A percentile compares a stretch with the other conserved stretches of the same genome.
Evolutionary conservation across 768 basidiomycete genomes (phyloP).

Genomic region (Rhizopogon sp.): DNA sequence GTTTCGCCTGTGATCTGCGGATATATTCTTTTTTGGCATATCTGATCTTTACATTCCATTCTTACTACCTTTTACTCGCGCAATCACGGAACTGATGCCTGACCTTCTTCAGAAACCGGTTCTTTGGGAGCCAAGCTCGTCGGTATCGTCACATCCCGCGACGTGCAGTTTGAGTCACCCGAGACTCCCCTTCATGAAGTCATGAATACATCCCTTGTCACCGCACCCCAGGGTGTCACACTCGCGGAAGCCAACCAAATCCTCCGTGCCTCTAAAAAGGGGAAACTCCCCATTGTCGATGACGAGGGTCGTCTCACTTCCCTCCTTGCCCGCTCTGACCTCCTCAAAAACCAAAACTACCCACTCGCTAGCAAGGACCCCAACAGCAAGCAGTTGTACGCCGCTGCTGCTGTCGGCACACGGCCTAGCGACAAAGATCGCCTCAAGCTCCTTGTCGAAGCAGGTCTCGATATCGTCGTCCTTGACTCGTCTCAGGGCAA

Average conservation of each 20-base stretch:
- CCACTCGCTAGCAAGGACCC: slow-evolving; percentile 92
- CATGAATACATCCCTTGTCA: slow-evolving; percentile 88
- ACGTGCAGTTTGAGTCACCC: slow-evolving; percentile 85
- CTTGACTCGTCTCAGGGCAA: slow-evolving; percentile 98
- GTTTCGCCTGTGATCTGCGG: slow-evolving; percentile 72
- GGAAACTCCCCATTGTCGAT: slow-evolving; percentile 88
- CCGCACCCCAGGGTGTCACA: slow-evolving; percentile 84
- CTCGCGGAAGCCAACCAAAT: slow-evolving; percentile 90
- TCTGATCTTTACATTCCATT: slow-evolving; percentile 13
- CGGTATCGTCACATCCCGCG: slow-evolving; percentile 94
- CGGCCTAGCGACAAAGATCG: slow-evolving; percentile 84
- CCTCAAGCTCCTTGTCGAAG: slow-evolving; percentile 80
- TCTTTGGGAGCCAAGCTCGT: slow-evolving; percentile 85
- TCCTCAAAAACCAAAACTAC: slow-evolving; percentile 96
- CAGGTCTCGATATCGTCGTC: slow-evolving; percentile 91
- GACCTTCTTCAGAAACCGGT: slow-evolving; percentile 63
- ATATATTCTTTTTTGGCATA: slow-evolving; percentile 27
- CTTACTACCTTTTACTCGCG: neutral
- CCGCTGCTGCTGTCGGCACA: slow-evolving; percentile 93
- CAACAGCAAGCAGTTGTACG: slow-evolving; percentile 89
- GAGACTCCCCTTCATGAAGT: slow-evolving; percentile 63
- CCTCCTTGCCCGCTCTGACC: slow-evolving; percentile 92
- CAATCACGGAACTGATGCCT: slow-evolving; percentile 2
- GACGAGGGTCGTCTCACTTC: slow-evolving; percentile 58
- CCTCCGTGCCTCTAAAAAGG: slow-evolving; percentile 94